A percentile compares a stretch with the other conserved stretches of the same genome.
These are phyloP conservation scores for Oligophagozyma castellii DNA, from an alignment of 1,139 yeast genomes.

Conservation along the genomic window DNA sequence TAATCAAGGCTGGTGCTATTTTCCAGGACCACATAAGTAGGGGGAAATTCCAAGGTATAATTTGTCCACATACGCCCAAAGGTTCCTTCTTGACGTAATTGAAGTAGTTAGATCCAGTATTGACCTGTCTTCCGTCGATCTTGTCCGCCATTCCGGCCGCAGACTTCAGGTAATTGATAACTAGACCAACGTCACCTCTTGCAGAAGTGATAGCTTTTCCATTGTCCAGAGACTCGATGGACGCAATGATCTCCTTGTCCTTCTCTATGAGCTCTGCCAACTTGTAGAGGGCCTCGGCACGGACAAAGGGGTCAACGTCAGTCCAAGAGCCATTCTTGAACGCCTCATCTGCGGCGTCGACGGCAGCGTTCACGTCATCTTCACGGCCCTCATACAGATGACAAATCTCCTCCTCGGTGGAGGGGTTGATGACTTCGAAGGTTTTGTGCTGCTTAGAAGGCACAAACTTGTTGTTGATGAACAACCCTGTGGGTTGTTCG, in stretches of 20 bases:
- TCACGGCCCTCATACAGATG: conserved; percentile 31
- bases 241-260: conserved; percentile 38
- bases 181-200: conserved; percentile 40
- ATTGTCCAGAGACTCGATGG: conserved; percentile 64
- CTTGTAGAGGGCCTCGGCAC: conserved; percentile 40
- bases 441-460: conserved; percentile 28
- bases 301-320: conserved; percentile 28
- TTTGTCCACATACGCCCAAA: conserved; percentile 51
- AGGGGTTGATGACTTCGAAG: conserved; percentile 31
- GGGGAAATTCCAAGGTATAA: conserved; percentile 58
- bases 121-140: conserved; percentile 46
- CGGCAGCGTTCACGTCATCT: conserved; percentile 33
- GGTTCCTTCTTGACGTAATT: conserved; percentile 39
- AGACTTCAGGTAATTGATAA: conserved; percentile 42
- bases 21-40: conserved; percentile 51
- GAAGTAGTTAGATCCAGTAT: conserved; percentile 38
- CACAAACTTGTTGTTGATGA: conserved; percentile 32
- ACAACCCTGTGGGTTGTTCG: conserved; percentile 40
- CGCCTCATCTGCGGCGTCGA: conserved; percentile 30
- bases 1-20: conserved; percentile 46
- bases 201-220: conserved; percentile 49
- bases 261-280: conserved; percentile 45
- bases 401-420: conserved; percentile 32
- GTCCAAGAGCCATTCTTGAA: conserved; percentile 29
- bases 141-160: conserved; percentile 68